A percentile compares a stretch with the other conserved stretches of the same genome.
Evolutionary conservation across 2,329 filamentous ascomycete species (phyloP).

Genomic region (Stagonosporopsis rhizophila): DNA sequence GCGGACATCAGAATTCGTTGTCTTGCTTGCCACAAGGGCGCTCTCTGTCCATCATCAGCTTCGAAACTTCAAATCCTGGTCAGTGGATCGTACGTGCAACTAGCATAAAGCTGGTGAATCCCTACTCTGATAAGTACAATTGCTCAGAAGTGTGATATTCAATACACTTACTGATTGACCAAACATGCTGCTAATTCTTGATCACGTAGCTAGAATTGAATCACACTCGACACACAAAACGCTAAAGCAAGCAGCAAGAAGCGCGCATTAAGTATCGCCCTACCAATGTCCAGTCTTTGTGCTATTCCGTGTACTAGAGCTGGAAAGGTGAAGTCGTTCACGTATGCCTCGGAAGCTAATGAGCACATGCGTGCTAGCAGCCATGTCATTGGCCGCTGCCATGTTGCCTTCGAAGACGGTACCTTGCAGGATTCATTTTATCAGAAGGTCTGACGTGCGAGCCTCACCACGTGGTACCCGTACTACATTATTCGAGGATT

Average conservation of each 20-base stretch:
- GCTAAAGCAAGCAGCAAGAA: conserved; percentile 13
- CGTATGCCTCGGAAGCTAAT: conserved; percentile 14
- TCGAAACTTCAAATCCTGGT: too few relatives aligned
- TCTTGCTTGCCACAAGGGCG: conserved; percentile 16
- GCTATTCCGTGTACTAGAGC: conserved; percentile 16
- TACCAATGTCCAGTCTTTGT: conserved; percentile 6
- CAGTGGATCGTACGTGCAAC: conserved; percentile 26
- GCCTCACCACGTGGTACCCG: conserved; percentile 12
- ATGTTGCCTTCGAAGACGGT: neutral
- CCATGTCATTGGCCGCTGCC: conserved; percentile 19
- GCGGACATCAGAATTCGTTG: conserved; percentile 44
- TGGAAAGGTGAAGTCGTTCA: conserved; percentile 13
- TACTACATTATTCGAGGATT: neutral
- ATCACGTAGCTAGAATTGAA: neutral
- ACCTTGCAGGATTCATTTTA: neutral
- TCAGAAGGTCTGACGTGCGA: neutral
- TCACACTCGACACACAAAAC: conserved; percentile 3
- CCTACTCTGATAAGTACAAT: conserved; percentile 17
- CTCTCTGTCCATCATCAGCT: conserved; percentile 23
- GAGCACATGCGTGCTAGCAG: conserved; percentile 22
- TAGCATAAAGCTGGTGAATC: conserved; percentile 27
- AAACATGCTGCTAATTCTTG: conserved; percentile 19
- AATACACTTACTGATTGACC: conserved; percentile 18
- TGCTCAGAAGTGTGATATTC: neutral
- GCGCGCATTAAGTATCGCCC: conserved; percentile 20